These are phyloP conservation scores for Yarrowia sp. DNA, from an alignment of 805 yeast genomes.

Conservation along the genomic window DNA sequence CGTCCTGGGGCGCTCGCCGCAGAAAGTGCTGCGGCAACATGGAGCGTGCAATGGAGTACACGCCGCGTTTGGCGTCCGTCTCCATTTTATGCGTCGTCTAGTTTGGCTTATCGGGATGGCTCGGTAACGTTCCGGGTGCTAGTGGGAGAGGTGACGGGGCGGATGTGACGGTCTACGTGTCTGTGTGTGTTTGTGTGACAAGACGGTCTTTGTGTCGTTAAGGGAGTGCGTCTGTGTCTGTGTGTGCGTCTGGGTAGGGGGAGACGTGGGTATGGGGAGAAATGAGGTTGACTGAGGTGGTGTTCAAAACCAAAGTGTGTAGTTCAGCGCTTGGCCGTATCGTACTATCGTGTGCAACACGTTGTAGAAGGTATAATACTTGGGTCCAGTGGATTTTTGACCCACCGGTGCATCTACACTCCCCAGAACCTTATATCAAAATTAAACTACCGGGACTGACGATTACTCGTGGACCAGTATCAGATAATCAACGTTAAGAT, in stretches of 20 bases:
- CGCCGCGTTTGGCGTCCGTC: neutral
- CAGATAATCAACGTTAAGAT: slow-evolving; percentile 1
- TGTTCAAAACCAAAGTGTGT: too few species aligned
- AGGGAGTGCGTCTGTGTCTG: too few species aligned
- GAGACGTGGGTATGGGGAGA: too few species aligned
- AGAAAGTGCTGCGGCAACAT: slow-evolving; percentile 20
- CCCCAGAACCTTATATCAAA: neutral
- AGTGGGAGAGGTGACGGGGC: neutral
- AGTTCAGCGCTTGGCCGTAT: too few species aligned
- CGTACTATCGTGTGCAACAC: neutral
- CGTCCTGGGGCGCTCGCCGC: slow-evolving; percentile 22
- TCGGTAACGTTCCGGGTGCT: neutral
- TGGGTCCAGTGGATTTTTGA: neutral
- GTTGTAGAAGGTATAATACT: neutral
- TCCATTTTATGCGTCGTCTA: neutral
- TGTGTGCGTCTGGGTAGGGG: neutral
- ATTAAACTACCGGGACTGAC: slow-evolving; percentile 11
- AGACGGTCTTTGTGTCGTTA: too few species aligned
- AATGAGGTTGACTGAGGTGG: too few species aligned
- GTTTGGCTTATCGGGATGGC: neutral
- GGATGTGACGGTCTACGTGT: neutral
- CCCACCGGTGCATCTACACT: neutral
- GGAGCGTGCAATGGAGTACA: slow-evolving; percentile 20
- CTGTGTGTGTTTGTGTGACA: too few species aligned
- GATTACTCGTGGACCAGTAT: neutral